Conservation (phyloP, 108 stramenopile genomes). For the Cylindrotheca fusiformis region DNA sequence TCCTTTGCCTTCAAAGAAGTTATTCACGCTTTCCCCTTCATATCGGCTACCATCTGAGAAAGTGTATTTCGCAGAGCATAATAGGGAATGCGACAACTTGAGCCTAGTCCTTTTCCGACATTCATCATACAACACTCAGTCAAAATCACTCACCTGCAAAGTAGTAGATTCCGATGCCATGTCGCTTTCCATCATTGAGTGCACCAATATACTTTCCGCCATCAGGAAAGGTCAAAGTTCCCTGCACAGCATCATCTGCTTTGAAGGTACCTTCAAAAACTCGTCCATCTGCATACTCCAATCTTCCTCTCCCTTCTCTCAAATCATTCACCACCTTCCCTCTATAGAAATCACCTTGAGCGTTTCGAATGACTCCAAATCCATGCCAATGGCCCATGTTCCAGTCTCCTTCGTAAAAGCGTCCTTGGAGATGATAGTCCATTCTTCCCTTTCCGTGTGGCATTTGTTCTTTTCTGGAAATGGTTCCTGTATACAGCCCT, state of each 20-base stretch:
- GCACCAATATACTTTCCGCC: conserved; percentile 33
- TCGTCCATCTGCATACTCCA: conserved; percentile 30
- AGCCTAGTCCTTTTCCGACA: not conserved
- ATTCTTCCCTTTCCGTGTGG: conserved; percentile 29
- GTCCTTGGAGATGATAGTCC: conserved; percentile 19
- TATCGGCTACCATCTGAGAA: conserved; percentile 25
- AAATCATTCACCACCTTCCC: conserved; percentile 30
- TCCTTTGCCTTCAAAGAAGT: conserved; percentile 34
- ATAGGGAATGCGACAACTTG: too few species aligned
- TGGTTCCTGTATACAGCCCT: conserved; percentile 28
- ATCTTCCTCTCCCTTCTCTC: conserved; percentile 23
- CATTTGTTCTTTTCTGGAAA: conserved; percentile 4
- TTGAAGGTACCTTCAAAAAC: conserved; percentile 24
- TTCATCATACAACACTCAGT: not conserved
- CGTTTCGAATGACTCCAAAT: conserved; percentile 8
- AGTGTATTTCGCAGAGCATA: conserved; percentile 7
- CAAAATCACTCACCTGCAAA: not conserved
- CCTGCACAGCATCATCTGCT: conserved; percentile 17
- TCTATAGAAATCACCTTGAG: conserved; percentile 23
- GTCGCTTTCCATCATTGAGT: conserved; percentile 29
- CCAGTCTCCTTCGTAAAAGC: conserved; percentile 36
- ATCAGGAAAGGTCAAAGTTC: conserved; percentile 26
- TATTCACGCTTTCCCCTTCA: conserved; percentile 22
- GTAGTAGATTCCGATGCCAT: conserved; percentile 39
- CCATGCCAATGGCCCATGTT: conserved; percentile 29